Evolutionary conservation across 1,284 basidiomycete species (phyloP), one percentile per base, ranked within the genome.

Genomic region (Cryptococcus sp.): DNA sequence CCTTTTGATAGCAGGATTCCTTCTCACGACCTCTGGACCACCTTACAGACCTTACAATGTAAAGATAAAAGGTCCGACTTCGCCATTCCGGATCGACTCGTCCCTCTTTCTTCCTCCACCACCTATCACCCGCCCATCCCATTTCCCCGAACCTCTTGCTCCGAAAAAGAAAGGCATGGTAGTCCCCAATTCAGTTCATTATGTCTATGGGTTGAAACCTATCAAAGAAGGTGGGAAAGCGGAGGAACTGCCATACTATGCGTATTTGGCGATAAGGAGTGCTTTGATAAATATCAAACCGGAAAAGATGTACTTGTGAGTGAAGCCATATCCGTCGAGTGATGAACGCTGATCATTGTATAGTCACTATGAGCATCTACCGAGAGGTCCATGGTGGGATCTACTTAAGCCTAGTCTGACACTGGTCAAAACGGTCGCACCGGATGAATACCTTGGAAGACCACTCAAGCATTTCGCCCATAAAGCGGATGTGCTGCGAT

Each of bases 261-360:
- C 77, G 34, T 79, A 79, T 60, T 62, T 79, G 36, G 77, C 76
- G 0, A 72, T 79, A 48, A 59, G 76, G 46, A 76, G 74, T 52
- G 78, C 75, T n/a, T 34, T 79, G 15, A 57, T 78, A 36, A 73
- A 76, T 50, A 60, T 79, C 14, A 61, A 67, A 56, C 78, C 78
- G n/a, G 68, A 75, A 32, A 68, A 67, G 57, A 71, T 71, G 23
- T 77, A 71, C 58, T 76, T 77, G 75, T 76, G 59, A 65, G 74
- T 65, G 10, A 41, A 41, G 38, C 38, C 10, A 41, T n/a, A 10
- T 10, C 10, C n/a, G n/a, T n/a, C 38, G 38, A 10, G 10, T n/a
- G 10, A 41, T 41, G 10, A 41, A 23, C 23, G 23, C 23, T 23
- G 23, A 23, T 23, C 23, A 23, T 23, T 10, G 38, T 11, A 1